Evolutionary conservation across 768 basidiomycete species (phyloP), one percentile per base, ranked within the genome.

Genomic region (Amanita rimosa): DNA sequence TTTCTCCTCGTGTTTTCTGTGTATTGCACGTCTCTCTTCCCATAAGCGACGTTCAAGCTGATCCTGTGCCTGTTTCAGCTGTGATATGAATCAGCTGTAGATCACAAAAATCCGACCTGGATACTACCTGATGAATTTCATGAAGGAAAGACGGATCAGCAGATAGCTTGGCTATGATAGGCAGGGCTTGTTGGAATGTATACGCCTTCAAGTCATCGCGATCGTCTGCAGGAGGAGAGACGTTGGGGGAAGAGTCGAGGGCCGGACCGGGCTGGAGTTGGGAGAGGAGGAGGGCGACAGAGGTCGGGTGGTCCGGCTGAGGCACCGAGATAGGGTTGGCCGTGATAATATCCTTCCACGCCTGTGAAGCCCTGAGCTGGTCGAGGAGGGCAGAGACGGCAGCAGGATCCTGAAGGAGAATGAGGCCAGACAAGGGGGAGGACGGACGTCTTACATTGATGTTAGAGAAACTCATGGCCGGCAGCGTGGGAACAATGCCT

Each of bases 21-120:
- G 72, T 50, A 92, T 78, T 4, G 67, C 68, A 27, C 68, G 66
- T 47, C 89, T 72, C 54, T 85, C 85, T 50, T 76, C 70, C 79
- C 77, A 88, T 31, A 90, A 62, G 50, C 71, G 72, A 52, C 66
- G 72, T 61, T 92, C 89, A 29, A 90, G 67, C 19, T 70, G 67
- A 48, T 79, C 69, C 64, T 92, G 89, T 43, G 85, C 83, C 46
- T 74, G 63, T 62, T 78, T 84, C 57, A 92, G 67, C 88, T 88
- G 57, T 46, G 24, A 36, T 3, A 44, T 50, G 24, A 16, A 44
- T 42, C 37, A 48, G 38, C 24, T 17, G 33, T 34, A 41, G 19
- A 45, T 3, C 29, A 40, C 11, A 13, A 6, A 34, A 21, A 17
- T 21, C 26, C 48, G 36, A 21, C 11, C 44, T 4, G 3, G 11